phyloP scores from a whole-genome alignment of 164 flowering plant genomes.

The Liquidambar formosana region DNA sequence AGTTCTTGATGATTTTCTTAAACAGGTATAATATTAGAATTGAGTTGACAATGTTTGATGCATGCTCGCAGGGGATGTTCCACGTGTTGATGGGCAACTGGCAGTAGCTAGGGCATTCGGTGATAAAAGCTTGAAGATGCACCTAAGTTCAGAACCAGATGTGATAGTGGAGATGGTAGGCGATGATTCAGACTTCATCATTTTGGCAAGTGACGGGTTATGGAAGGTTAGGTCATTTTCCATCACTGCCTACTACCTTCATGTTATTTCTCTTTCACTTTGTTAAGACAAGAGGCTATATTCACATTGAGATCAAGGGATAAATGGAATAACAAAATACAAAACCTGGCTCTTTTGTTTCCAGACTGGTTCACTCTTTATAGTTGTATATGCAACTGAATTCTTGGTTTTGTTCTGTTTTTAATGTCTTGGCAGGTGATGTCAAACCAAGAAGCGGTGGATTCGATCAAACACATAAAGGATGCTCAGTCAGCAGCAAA shows the following conservation, averaged over 20 bases:
- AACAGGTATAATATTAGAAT: background rate
- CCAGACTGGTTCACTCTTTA: background rate
- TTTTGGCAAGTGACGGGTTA: slow-evolving; percentile 72
- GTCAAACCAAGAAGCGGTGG: slow-evolving; percentile 68
- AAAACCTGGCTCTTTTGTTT: background rate
- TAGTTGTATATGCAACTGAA: background rate
- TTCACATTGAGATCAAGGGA: background rate
- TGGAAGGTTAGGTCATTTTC: slow-evolving; percentile 56
- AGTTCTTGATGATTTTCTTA: background rate
- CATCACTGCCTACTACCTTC: background rate
- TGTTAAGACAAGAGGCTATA: background rate
- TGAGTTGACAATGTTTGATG: background rate
- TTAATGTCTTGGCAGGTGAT: slow-evolving; percentile 39
- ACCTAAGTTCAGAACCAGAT: slow-evolving; percentile 70
- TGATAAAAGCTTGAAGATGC: slow-evolving; percentile 76
- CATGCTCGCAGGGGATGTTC: slow-evolving; percentile 62
- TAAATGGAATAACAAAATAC: background rate
- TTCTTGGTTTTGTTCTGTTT: background rate
- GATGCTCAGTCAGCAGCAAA: slow-evolving; percentile 60
- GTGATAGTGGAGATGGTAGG: slow-evolving; percentile 33
- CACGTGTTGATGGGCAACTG: slow-evolving; percentile 91
- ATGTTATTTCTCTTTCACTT: background rate
- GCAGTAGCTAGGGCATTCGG: slow-evolving; percentile 94
- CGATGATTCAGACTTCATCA: slow-evolving; percentile 44
- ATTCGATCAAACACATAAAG: slow-evolving; percentile 41